Evolutionary conservation across 2,329 filamentous ascomycete species (phyloP), one percentile per base, ranked within the genome.

Genomic region (Scopulariopsis brevicaulis): DNA sequence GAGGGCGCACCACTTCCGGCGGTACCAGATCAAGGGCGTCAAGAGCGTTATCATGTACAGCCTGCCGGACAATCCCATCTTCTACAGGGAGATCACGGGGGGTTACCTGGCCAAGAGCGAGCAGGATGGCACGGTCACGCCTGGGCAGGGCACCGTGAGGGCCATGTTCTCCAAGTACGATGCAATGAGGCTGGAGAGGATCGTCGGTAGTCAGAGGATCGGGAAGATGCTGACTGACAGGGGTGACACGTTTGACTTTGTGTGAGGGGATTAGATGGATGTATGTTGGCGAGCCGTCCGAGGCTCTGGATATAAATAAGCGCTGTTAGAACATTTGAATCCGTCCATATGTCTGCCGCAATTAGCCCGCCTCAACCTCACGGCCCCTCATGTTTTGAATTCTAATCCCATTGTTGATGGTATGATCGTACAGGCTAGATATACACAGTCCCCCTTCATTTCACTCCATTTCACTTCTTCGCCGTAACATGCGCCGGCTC

Each of bases 241-340:
- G 67, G 86, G 85, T 3, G 93, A 97, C 80, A 94, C 89, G 1
- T 99, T 97, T 81, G 92, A 96, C 68, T 97, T 97, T 78, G 78
- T 96, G 61, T 96, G 81, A 67, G 46, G 18, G 37, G 12, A 40
- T 2, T 48, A 20, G 43, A 48, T 50, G 24, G 46, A 50, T 24
- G 46, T 6, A 32, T 32, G 28, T 4, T 4, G 28, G 28, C 28
- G 28, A 32, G 28, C 28, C 28, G 28, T 32, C 28, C 28, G 28
- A 32, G 28, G 28, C 28, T 8, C 28, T 32, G 28, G 28, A 32
- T 32, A 32, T 32, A 32, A 32, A 32, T 32, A 8, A 32, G 28
- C 28, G 28, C 28, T 32, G 8, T 32, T 32, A 8, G 11, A 24
- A 50, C 46, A n/a, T 50, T 22, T n/a, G 15, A 5, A 46, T 7